Conservation (phyloP, 257 asterid species). For the Phtheirospermum japonicum region DNA sequence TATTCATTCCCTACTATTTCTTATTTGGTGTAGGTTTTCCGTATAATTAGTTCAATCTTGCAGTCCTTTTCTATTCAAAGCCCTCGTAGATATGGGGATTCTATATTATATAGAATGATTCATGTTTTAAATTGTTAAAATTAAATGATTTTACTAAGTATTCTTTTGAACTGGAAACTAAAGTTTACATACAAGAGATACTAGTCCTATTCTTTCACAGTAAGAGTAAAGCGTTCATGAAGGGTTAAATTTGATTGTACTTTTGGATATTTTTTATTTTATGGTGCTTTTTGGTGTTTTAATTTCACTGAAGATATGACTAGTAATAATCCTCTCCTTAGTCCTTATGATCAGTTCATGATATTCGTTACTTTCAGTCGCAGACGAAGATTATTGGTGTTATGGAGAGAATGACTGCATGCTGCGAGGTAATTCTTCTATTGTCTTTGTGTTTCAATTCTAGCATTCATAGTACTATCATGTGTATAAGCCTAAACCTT, state of each 20-base stretch:
- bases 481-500: slow-evolving; percentile 6
- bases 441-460: slow-evolving; percentile 22
- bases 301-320: slow-evolving; percentile 13
- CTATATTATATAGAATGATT: slow-evolving; percentile 18
- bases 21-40: slow-evolving; percentile 17
- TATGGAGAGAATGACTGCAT: slow-evolving; percentile 59
- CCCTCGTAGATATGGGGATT: neutral
- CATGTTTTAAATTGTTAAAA: neutral
- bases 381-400: slow-evolving; percentile 63
- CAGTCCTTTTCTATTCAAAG: slow-evolving; percentile 1
- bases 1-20: slow-evolving; percentile 15
- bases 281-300: slow-evolving; percentile 20
- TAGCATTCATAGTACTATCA: neutral
- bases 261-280: slow-evolving; percentile 16
- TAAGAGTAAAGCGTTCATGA: slow-evolving; percentile 6
- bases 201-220: slow-evolving; percentile 15
- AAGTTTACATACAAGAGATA: neutral
- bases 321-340: neutral
- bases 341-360: slow-evolving; percentile 24
- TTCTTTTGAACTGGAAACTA: slow-evolving; percentile 16
- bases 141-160: neutral
- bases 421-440: slow-evolving; percentile 70
- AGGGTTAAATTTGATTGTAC: slow-evolving; percentile 8
- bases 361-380: slow-evolving; percentile 35
- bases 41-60: neutral